Base-by-base conservation (phyloP, 371 early-diverging fungal species). In the Ordospora colligata region DNA sequence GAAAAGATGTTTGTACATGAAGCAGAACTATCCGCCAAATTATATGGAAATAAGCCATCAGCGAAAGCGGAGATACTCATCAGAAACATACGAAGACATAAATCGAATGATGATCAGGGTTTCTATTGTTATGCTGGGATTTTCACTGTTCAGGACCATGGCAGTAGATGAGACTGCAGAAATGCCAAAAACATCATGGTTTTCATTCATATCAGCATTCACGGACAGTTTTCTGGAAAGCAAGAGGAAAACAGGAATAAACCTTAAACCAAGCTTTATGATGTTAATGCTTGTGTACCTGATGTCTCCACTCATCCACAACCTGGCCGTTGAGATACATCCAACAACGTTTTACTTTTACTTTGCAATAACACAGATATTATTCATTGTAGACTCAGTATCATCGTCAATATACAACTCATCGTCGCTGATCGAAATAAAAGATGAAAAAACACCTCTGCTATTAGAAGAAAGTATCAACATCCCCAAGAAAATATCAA, bases 291-390 rank as follows among this genome's bases (percentile, higher is more conserved):
- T 75, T 12, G 17, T 25, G 49, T 73, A 54, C 43, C 19, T 72
- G 47, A 25, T 72, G 14, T 23, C 58, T 23, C 80, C 80, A 22
- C 64, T 79, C 7, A 43, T 75, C 12, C 72, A 68, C 17, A 75
- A 49, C n/a, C 67, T 79, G 12, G 54, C 68, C 2, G 45, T 43
- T 21, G 75, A 79, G 64, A 75, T 79, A 3, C 45, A 43, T 22
- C 42, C 64, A 12, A 68, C 53, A 19, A 66, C 75, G 23, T 58
- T 79, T 64, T 67, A 49, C 65, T 65, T 75, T n/a, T 58, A 53
- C 27, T 70, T 70, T 50, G 25, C 54, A 17, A 14, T 75, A 32
- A 66, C 52, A 17, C 67, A 68, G 32, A 21, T 79, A 6, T 21
- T 79, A 4, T 79, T 45, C 25, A 42, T 67, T 51, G 23, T 62